Evolutionary conservation across 2,329 filamentous ascomycete genomes (phyloP).

Genomic region (Pestalotiopsis sp.): DNA sequence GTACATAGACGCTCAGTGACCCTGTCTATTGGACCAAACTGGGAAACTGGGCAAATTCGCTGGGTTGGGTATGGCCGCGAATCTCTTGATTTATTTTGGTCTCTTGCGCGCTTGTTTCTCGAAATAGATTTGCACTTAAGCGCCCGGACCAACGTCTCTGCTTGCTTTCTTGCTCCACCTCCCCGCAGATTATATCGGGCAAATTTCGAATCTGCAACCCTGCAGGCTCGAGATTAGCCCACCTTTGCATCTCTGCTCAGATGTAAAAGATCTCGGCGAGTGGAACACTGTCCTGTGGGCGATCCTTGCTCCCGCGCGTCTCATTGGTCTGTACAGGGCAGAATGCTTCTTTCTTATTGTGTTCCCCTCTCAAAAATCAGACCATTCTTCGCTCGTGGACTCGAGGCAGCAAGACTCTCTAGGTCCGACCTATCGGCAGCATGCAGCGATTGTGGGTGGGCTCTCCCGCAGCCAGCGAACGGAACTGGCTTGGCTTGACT

Average conservation of each 20-base stretch:
- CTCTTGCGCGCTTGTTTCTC: conserved; percentile 10
- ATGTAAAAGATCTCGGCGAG: background rate
- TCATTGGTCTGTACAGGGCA: background rate
- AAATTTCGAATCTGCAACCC: conserved; percentile 6
- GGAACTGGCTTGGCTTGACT: background rate
- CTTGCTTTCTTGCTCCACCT: background rate
- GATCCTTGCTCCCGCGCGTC: background rate
- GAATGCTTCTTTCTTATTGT: conserved; percentile 7
- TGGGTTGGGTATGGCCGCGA: background rate
- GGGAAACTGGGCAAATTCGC: conserved; percentile 9
- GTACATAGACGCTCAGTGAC: background rate
- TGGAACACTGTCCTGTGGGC: background rate
- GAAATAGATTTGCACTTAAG: conserved; percentile 10
- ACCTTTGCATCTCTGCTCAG: background rate
- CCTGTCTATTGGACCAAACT: background rate
- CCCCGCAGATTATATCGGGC: background rate
- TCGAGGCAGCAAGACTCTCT: background rate
- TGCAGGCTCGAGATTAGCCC: background rate
- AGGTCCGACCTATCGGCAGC: background rate
- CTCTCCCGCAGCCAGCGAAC: background rate
- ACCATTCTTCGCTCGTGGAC: background rate
- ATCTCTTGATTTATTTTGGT: conserved; percentile 10
- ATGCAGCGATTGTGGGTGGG: background rate
- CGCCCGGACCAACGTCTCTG: background rate
- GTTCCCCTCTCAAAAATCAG: conserved; percentile 5